Conservation (phyloP, 2,329 filamentous ascomycete species). For the Colletotrichum horii region DNA sequence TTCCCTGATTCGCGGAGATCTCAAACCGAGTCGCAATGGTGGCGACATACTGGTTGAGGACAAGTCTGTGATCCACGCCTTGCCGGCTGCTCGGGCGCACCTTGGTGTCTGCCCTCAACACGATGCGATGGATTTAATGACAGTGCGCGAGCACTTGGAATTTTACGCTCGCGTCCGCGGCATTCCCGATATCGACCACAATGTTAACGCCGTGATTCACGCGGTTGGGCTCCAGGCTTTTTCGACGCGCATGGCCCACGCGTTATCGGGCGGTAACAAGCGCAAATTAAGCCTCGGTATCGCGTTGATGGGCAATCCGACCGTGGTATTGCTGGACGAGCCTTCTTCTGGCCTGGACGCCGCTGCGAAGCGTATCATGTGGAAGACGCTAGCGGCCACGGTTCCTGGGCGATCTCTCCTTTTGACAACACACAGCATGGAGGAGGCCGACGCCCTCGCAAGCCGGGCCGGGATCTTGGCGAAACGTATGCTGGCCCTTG, state of each 20-base stretch:
- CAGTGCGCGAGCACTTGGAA: slow-evolving; percentile 81
- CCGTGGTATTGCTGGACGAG: slow-evolving; percentile 87
- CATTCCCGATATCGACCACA: slow-evolving; percentile 75
- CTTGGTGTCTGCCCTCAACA: slow-evolving; percentile 93
- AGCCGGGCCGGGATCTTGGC: slow-evolving; percentile 86
- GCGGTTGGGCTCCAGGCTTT: slow-evolving; percentile 81
- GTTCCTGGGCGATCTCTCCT: slow-evolving; percentile 81
- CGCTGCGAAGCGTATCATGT: slow-evolving; percentile 90
- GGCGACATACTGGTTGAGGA: slow-evolving; percentile 84
- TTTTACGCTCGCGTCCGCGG: slow-evolving; percentile 90
- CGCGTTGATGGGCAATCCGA: slow-evolving; percentile 89
- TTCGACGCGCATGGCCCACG: slow-evolving; percentile 74
- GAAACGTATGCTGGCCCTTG: slow-evolving; percentile 82
- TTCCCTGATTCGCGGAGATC: slow-evolving; percentile 86
- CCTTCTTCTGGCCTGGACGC: slow-evolving; percentile 90
- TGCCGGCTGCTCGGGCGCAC: slow-evolving; percentile 74
- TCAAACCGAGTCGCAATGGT: slow-evolving; percentile 71
- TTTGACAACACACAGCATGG: slow-evolving; percentile 93
- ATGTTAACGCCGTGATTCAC: slow-evolving; percentile 77
- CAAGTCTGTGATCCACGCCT: slow-evolving; percentile 73
- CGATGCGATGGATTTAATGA: slow-evolving; percentile 90
- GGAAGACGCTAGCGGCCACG: slow-evolving; percentile 79
- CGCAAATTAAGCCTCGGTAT: slow-evolving; percentile 90
- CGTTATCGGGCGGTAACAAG: slow-evolving; percentile 89
- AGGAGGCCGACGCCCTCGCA: slow-evolving; percentile 90